Evolutionary conservation across 257 asterid genomes (phyloP).

Genomic region (Ajuga chamaepitys): DNA sequence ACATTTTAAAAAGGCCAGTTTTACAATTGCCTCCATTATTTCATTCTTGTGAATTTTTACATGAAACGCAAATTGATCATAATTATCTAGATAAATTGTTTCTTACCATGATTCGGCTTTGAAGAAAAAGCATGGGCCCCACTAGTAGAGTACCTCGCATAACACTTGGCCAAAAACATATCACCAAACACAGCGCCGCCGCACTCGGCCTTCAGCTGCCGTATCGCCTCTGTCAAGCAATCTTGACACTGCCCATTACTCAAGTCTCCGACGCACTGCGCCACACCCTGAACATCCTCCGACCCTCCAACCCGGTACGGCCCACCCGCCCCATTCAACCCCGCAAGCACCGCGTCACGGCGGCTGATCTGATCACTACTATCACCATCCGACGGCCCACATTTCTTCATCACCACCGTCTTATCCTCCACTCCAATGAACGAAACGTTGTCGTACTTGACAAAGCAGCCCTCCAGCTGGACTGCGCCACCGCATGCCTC

Average conservation of each 20-base stretch:
- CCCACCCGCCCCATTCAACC: slow-evolving; percentile 62
- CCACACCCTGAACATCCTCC: slow-evolving; percentile 69
- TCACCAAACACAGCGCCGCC: slow-evolving; percentile 91
- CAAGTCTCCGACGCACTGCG: slow-evolving; percentile 91
- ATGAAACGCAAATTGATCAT: neutral
- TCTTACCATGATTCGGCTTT: slow-evolving; percentile 47
- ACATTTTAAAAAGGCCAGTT: too few species aligned
- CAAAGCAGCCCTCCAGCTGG: slow-evolving; percentile 79
- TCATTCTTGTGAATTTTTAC: too few species aligned
- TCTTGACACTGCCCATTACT: slow-evolving; percentile 82
- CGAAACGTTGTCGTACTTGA: slow-evolving; percentile 63
- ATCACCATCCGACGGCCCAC: slow-evolving; percentile 76
- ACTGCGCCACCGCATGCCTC: slow-evolving; percentile 70
- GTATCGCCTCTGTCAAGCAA: slow-evolving; percentile 70
- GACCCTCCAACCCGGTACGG: slow-evolving; percentile 70
- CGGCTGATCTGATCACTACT: slow-evolving; percentile 41
- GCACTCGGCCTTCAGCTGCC: slow-evolving; percentile 73
- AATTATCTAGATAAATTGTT: too few species aligned
- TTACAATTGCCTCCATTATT: too few species aligned
- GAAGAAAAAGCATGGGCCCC: slow-evolving; percentile 50
- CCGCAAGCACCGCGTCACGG: slow-evolving; percentile 60
- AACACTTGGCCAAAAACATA: slow-evolving; percentile 82
- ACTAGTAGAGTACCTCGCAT: slow-evolving; percentile 74
- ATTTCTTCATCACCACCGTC: slow-evolving; percentile 70
- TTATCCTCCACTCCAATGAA: slow-evolving; percentile 83